phyloP scores from a whole-genome alignment of 352 stramenopile species.

The Globisporangium rhizosaccharum region DNA sequence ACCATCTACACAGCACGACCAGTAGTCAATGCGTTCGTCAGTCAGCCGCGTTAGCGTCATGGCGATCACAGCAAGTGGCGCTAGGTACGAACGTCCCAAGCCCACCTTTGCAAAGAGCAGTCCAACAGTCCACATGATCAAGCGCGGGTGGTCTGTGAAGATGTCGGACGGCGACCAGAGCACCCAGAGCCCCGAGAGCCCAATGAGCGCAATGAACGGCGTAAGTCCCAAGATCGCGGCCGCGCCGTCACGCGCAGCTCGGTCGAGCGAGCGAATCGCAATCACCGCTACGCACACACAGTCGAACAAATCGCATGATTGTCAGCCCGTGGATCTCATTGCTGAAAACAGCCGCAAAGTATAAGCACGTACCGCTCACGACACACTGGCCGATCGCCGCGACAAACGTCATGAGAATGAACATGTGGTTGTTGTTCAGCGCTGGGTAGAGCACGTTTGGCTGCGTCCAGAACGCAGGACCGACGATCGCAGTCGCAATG shows the following conservation, averaged over 20 bases:
- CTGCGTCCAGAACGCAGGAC: slow-evolving; percentile 62
- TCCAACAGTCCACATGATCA: slow-evolving; percentile 84
- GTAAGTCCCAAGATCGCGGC: slow-evolving; percentile 57
- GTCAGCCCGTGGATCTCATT: too few relatives aligned
- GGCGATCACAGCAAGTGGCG: neutral
- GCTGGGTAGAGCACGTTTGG: slow-evolving; percentile 51
- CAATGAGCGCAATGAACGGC: slow-evolving; percentile 63
- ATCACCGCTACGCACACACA: slow-evolving; percentile 35
- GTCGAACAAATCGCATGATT: neutral
- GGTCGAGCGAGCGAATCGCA: slow-evolving; percentile 61
- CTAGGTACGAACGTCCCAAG: neutral
- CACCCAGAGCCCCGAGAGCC: slow-evolving; percentile 67
- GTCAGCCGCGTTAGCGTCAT: neutral
- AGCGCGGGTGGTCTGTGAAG: slow-evolving; percentile 71
- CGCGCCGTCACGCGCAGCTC: slow-evolving; percentile 49
- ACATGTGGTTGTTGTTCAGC: slow-evolving; percentile 75
- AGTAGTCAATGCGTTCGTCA: neutral
- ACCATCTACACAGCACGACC: slow-evolving; percentile 52
- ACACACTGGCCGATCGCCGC: slow-evolving; percentile 63
- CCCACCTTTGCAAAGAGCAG: slow-evolving; percentile 77
- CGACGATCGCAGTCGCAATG: slow-evolving; percentile 53
- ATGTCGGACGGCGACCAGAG: slow-evolving; percentile 79
- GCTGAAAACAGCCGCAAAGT: neutral
- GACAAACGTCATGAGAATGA: slow-evolving; percentile 69
- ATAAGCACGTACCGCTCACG: slow-evolving; percentile 44